These are phyloP conservation scores for Lolium multiflorum DNA, from an alignment of 176 grass and related monocot species.

Conservation along the genomic window DNA sequence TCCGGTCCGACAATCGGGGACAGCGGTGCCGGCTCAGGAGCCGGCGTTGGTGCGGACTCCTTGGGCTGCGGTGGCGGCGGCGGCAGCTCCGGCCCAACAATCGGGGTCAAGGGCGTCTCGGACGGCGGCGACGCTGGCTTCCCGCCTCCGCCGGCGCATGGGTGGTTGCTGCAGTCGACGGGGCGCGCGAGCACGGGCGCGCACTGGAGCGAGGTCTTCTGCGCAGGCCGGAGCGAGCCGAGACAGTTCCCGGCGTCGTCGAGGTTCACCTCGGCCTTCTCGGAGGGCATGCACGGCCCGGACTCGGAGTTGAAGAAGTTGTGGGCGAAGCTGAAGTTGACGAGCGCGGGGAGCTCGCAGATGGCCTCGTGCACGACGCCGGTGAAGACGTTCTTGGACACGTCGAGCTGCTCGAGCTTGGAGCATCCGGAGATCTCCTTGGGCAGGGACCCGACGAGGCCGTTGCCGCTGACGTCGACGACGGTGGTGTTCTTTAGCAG, in stretches of 20 bases:
- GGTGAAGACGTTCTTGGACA: conserved; percentile 41
- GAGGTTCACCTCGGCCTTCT: conserved; percentile 14
- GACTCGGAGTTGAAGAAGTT: conserved; percentile 73
- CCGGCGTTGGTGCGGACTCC: neutral
- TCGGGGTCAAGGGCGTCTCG: neutral
- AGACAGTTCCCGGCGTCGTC: conserved; percentile 56
- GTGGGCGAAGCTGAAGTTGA: conserved; percentile 70
- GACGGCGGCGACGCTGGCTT: neutral
- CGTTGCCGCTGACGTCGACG: conserved; percentile 48
- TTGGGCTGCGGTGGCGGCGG: neutral
- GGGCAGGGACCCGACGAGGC: conserved; percentile 30
- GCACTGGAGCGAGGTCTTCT: conserved; percentile 59
- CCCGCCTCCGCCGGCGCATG: neutral
- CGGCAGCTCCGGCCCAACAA: neutral
- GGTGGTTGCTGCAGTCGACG: conserved; percentile 55
- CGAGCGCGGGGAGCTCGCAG: conserved; percentile 53
- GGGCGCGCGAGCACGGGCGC: conserved; percentile 52
- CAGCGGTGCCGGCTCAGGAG: neutral
- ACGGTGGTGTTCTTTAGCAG: conserved; percentile 14
- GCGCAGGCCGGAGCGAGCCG: conserved; percentile 29
- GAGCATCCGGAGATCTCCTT: neutral
- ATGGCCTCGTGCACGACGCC: conserved; percentile 51
- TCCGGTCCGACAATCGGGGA: neutral
- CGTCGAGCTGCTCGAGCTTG: conserved; percentile 25
- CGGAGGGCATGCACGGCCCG: conserved; percentile 36